phyloP scores from a whole-genome alignment of 1,139 yeast species.

The Scheffersomyces stambukii region DNA sequence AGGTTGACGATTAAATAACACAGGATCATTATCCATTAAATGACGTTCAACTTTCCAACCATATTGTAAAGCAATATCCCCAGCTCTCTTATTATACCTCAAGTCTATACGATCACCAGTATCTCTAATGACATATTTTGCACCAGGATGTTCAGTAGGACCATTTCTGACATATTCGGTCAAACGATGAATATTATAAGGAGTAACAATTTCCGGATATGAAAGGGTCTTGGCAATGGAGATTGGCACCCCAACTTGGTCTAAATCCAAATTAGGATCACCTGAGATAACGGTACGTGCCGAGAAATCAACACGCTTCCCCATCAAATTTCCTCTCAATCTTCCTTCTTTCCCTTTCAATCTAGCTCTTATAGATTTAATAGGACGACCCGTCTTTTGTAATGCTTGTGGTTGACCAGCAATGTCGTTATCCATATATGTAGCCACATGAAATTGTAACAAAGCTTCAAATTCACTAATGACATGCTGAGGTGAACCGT shows the following conservation, averaged over 20 bases:
- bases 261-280: conserved; percentile 95
- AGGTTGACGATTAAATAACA: conserved; percentile 97
- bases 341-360: conserved; percentile 99
- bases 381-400: conserved; percentile 98
- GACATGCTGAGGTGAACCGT: conserved; percentile 98
- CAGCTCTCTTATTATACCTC: conserved; percentile 95
- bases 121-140: conserved; percentile 95
- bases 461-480: conserved; percentile 94
- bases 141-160: conserved; percentile 99
- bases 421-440: conserved; percentile 98
- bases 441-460: conserved; percentile 97
- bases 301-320: conserved; percentile 98
- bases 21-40: conserved; percentile 95
- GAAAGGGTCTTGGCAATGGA: conserved; percentile 93
- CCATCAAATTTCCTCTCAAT: conserved; percentile 97
- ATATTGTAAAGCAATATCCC: conserved; percentile 94
- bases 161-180: conserved; percentile 95
- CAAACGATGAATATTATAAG: conserved; percentile 88
- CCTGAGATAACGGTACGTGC: conserved; percentile 99
- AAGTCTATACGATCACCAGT: conserved; percentile 98
- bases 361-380: conserved; percentile 96
- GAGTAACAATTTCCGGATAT: conserved; percentile 97
- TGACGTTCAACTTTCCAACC: conserved; percentile 99
- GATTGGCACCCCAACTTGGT: conserved; percentile 98
- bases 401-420: conserved; percentile 99